Conservation (phyloP, 2,329 filamentous ascomycete species). For the Sporothrix sp. region DNA sequence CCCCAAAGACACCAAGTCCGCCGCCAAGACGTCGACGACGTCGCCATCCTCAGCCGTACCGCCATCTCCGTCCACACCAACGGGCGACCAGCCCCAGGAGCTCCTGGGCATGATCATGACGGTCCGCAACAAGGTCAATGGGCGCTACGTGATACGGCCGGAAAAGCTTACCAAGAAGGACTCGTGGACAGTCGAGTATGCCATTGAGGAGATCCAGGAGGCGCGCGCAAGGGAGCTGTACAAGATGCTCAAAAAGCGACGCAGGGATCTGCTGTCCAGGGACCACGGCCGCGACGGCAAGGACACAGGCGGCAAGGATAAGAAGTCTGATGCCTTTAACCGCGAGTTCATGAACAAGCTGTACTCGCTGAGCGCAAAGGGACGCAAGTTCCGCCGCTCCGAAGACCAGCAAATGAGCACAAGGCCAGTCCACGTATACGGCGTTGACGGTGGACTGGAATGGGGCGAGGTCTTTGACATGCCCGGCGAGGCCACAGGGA, state of each 20-base stretch:
- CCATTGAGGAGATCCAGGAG: constrained; percentile 41
- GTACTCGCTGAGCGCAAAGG: constrained; percentile 14
- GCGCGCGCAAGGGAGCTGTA: constrained; percentile 13
- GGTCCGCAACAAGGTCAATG: constrained; percentile 59
- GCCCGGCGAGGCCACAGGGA: neutral
- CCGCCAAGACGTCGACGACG: neutral
- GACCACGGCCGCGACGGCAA: neutral
- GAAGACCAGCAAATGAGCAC: constrained; percentile 37
- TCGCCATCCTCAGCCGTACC: neutral
- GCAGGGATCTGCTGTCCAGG: constrained; percentile 9
- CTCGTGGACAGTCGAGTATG: constrained; percentile 71
- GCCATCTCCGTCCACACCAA: neutral
- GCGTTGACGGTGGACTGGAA: constrained; percentile 26
- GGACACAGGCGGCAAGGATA: neutral
- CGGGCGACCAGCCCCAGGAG: constrained; percentile 23
- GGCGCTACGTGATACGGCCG: constrained; percentile 52
- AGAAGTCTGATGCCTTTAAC: constrained; percentile 13
- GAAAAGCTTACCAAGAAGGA: constrained; percentile 28
- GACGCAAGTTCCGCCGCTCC: constrained; percentile 22
- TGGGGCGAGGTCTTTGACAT: constrained; percentile 28
- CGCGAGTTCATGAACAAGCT: constrained; percentile 15
- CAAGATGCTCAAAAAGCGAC: constrained; percentile 13
- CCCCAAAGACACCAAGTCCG: constrained; percentile 16
- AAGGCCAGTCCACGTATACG: constrained; percentile 38
- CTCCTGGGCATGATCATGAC: constrained; percentile 63